Evolutionary conservation across 2,329 filamentous ascomycete species (phyloP), one percentile per base, ranked within the genome.

Genomic region (Penicillium occitanis): DNA sequence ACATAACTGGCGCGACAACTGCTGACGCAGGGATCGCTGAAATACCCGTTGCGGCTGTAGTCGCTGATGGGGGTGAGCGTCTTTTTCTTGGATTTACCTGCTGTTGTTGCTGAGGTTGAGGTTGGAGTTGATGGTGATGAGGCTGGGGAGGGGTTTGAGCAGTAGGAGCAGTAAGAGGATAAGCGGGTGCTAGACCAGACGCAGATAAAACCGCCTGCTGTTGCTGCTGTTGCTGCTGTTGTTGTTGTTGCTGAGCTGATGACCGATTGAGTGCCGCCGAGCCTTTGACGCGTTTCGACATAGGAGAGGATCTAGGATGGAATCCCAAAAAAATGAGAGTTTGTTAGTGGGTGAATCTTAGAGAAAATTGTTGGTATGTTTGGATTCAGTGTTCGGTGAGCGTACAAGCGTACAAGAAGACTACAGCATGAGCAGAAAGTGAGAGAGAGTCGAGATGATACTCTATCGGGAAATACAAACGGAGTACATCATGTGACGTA

Each of bases 21-120:
- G 71, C 71, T 42, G 67, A 59, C 48, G 78, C 69, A 51, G 74
- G 69, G 73, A 80, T 79, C 72, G 79, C 70, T 70, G 75, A 64
- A 68, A 80, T 70, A 42, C 76, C 67, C 62, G 76, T 14, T 33
- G 40, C 71, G 68, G 76, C 67, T 64, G 75, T 53, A 14, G 50
- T 71, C 68, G 74, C 62, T 64, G 76, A 75, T 42, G 76, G 78
- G 30, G 79, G 81, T 66, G 78, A 74, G 67, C 78, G 78, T 66
- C 80, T 78, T 75, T 82, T 83, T 66, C 80, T 79, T 44, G 80
- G 77, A 68, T 80, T 81, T 61, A 73, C 70, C 57, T 60, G 57
- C 35, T 59, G 51, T n/a, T 57, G 53, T 22, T 61, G 61, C 22
- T 63, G 61, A 11, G 48, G 25, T 22, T 30, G 62, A 14, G 60